A percentile compares a stretch with the other conserved stretches of the same genome.
Evolutionary conservation across 352 stramenopile genomes (phyloP).

Genomic region (Sclerospora graminicola): DNA sequence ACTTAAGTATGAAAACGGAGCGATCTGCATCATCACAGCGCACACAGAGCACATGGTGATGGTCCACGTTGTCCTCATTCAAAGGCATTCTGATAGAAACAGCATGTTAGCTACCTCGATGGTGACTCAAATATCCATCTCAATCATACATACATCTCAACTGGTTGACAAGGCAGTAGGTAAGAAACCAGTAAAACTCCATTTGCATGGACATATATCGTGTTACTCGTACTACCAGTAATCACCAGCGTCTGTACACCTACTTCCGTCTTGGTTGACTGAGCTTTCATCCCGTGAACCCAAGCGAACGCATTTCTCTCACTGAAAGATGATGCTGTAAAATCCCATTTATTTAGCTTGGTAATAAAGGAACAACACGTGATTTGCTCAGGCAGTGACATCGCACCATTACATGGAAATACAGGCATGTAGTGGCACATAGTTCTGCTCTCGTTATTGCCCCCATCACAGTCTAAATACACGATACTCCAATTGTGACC

Average conservation of each 20-base stretch:
- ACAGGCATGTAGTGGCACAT: constrained; percentile 13
- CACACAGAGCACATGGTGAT: constrained; percentile 25
- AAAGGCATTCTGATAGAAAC: constrained; percentile 13
- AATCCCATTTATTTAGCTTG: constrained; percentile 12
- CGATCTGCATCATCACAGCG: constrained; percentile 31
- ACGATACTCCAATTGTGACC: constrained; percentile 14
- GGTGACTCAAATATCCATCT: not conserved
- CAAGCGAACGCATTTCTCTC: constrained; percentile 4
- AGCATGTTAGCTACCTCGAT: constrained; percentile 1
- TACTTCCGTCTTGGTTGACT: constrained; percentile 7
- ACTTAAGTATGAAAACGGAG: constrained; percentile 42
- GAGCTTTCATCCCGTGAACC: not conserved
- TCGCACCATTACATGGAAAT: not conserved
- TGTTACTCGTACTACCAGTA: constrained; percentile 33
- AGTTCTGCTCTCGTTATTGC: not conserved
- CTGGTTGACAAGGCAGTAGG: constrained; percentile 28
- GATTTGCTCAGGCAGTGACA: constrained; percentile 9
- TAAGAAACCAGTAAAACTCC: constrained; percentile 32
- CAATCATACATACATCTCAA: constrained; percentile 29
- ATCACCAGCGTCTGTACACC: constrained; percentile 23
- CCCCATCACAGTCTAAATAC: constrained; percentile 2
- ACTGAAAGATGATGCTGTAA: constrained; percentile 1
- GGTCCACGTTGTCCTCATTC: constrained; percentile 12
- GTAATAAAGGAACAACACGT: constrained; percentile 25
- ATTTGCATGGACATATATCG: constrained; percentile 36